These are phyloP conservation scores for Eucommia ulmoides DNA, from an alignment of 257 asterid genomes.

Conservation along the genomic window DNA sequence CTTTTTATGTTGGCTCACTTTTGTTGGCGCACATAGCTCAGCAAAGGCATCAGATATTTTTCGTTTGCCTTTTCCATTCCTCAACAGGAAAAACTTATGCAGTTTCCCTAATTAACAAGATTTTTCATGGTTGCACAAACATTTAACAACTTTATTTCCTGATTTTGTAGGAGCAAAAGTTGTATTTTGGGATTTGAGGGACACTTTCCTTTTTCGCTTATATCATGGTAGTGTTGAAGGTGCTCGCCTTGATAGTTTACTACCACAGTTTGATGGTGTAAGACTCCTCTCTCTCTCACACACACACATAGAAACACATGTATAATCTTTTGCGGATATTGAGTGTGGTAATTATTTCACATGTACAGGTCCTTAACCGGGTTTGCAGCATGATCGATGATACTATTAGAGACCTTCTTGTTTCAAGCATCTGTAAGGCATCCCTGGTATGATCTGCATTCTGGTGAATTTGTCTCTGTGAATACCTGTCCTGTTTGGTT, in stretches of 20 bases:
- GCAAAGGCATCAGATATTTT: too few species aligned
- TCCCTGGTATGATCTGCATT: slow-evolving; percentile 45
- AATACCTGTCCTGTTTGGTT: slow-evolving; percentile 7
- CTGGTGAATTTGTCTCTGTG: slow-evolving; percentile 9
- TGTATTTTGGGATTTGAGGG: slow-evolving; percentile 94
- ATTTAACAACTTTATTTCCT: slow-evolving; percentile 11
- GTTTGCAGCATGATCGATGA: slow-evolving; percentile 68
- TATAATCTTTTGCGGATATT: too few species aligned
- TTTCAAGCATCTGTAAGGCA: slow-evolving; percentile 72
- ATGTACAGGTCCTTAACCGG: slow-evolving; percentile 65
- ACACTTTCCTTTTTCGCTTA: slow-evolving; percentile 49
- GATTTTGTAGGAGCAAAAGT: slow-evolving; percentile 59
- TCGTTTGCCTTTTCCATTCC: too few species aligned
- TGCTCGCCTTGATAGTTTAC: slow-evolving; percentile 66
- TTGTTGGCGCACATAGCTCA: too few species aligned
- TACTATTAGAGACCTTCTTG: slow-evolving; percentile 72
- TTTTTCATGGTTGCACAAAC: not conserved
- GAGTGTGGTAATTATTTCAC: too few species aligned
- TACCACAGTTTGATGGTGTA: slow-evolving; percentile 75
- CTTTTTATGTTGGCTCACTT: too few species aligned
- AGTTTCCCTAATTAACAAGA: not conserved
- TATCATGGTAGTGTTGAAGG: slow-evolving; percentile 69
- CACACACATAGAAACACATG: too few species aligned
- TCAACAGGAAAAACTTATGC: too few species aligned
- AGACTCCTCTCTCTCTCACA: slow-evolving; percentile 14